Base-by-base conservation (phyloP, 176 grass and related monocot species). In the Bolboschoenus planiculmis region DNA sequence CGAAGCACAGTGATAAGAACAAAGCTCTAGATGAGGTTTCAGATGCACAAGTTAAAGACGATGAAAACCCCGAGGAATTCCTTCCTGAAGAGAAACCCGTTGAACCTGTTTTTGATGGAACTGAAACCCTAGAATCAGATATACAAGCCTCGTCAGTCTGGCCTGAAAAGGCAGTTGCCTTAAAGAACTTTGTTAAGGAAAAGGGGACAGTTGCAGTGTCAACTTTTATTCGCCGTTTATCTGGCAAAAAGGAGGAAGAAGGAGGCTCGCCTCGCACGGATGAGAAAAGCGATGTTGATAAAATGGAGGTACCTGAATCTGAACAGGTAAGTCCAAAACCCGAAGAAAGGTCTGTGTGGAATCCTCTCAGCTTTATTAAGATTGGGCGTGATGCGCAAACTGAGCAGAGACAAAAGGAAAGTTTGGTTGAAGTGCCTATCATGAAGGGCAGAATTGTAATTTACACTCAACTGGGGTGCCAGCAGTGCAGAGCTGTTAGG, bases 81-180 rank as follows among this genome's bases (percentile, higher is more conserved):
- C 78, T 89, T 88, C 31, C 84, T 68, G 92, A 97, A 90, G 92
- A 94, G 13, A 89, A 91, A 29, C 79, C 84, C 6, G 62, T 88
- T 66, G 94, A 97, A 26, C 89, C 95, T n/a, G 84, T 97, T 78
- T 97, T 97, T 88, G 90, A 97, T 87, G 95, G 95, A 87, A 94
- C 90, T 11, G 95, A 97, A 85, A 56, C 84, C 85, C 81, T 83
- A 88, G 95, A 90, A 85, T 78, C 90, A 72, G 95, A 97, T 88
- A 53, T 64, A 61, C 67, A 89, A 78, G 78, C 70, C 36, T 88
- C 86, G 5, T 84, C 91, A 87, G 66, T 87, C 53, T 84, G 93
- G 85, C 93, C 88, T 78, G 95, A 97, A 62, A 88, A 80, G 84
- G 95, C 95, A 83, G 85, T 79, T 91, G 95, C 92, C 33, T 81